Evolutionary conservation across 129 eudicot species (phyloP).

Genomic region (Flaveria robusta): DNA sequence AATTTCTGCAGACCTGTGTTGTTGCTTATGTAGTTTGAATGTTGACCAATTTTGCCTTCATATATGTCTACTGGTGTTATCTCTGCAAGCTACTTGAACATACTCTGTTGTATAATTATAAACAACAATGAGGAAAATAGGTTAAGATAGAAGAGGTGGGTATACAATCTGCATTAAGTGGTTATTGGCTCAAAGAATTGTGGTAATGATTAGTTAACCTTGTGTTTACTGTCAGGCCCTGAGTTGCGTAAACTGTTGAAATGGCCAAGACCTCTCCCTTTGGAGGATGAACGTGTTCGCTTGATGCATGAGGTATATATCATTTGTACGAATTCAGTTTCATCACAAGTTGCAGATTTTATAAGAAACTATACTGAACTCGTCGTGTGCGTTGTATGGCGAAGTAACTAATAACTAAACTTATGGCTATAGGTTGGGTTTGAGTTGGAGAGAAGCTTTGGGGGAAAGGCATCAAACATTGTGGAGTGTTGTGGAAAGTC

Average conservation of each 20-base stretch:
- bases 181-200: not conserved
- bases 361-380: not conserved
- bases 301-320: constrained; percentile 70
- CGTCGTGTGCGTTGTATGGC: not conserved
- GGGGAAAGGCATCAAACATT: constrained; percentile 83
- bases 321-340: not conserved
- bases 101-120: constrained; percentile 8
- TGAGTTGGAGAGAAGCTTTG: constrained; percentile 80
- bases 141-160: not conserved
- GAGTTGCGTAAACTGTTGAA: constrained; percentile 75
- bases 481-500: constrained; percentile 76
- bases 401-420: constrained; percentile 7
- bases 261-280: constrained; percentile 94
- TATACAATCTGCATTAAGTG: not conserved
- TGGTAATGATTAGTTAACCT: not conserved
- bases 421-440: constrained; percentile 62
- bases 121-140: not conserved
- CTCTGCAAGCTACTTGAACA: not conserved
- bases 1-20: not conserved
- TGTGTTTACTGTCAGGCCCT: constrained; percentile 61
- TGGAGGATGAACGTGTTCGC: constrained; percentile 93
- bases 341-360: constrained; percentile 4
- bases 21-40: not conserved
- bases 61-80: not conserved
- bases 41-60: not conserved